Evolutionary conservation across 257 asterid species (phyloP).

Genomic region (Knoxia roxburghii): DNA sequence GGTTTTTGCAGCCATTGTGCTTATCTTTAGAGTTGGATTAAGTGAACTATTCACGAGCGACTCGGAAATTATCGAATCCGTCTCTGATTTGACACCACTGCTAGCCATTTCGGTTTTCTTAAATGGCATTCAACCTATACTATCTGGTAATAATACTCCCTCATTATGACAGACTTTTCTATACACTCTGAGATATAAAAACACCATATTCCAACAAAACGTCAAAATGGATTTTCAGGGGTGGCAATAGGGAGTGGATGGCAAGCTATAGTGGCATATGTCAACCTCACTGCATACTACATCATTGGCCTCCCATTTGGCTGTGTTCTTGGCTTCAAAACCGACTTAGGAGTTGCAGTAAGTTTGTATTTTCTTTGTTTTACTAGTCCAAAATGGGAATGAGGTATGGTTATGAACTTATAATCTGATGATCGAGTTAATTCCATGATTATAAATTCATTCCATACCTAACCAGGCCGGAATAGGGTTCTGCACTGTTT

Average conservation of each 20-base stretch:
- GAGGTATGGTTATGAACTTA: too few species aligned
- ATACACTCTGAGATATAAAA: too few species aligned
- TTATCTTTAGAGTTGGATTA: slow-evolving; percentile 22
- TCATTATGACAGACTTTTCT: too few species aligned
- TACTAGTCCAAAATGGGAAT: too few species aligned
- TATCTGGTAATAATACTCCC: slow-evolving; percentile 15
- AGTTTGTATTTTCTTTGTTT: not conserved
- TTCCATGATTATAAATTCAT: too few species aligned
- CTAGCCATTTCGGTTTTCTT: slow-evolving; percentile 30
- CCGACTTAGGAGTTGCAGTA: slow-evolving; percentile 25
- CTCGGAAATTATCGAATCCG: slow-evolving; percentile 21
- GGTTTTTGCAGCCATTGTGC: slow-evolving; percentile 19
- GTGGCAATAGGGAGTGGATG: slow-evolving; percentile 40
- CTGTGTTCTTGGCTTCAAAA: slow-evolving; percentile 29
- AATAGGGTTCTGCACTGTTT: too few species aligned
- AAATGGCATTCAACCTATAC: slow-evolving; percentile 30
- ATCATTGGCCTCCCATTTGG: slow-evolving; percentile 28
- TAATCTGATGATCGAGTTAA: too few species aligned
- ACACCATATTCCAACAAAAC: not conserved
- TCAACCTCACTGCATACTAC: slow-evolving; percentile 24
- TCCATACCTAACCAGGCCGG: too few species aligned
- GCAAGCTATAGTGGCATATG: slow-evolving; percentile 30
- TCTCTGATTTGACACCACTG: slow-evolving; percentile 24
- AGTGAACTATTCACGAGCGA: slow-evolving; percentile 28
- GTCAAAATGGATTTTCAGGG: slow-evolving; percentile 9